Conservation (phyloP, 1,284 basidiomycete genomes). For the Ustilago loliicola region DNA sequence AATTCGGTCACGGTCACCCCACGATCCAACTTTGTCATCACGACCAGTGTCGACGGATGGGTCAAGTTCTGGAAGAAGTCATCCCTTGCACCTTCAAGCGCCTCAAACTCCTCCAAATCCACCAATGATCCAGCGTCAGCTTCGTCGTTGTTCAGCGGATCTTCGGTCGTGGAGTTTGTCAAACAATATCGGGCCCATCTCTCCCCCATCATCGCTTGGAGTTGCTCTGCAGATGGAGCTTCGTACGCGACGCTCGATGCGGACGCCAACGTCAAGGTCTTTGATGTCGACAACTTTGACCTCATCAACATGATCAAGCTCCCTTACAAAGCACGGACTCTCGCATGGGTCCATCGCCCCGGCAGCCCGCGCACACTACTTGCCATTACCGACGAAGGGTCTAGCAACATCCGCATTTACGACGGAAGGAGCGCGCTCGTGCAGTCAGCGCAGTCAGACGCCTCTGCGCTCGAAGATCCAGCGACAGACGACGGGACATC, state of each 20-base stretch:
- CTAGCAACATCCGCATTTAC: slow-evolving; percentile 85
- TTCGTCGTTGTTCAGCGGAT: slow-evolving; percentile 28
- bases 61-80: slow-evolving; percentile 99
- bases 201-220: slow-evolving; percentile 82
- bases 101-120: slow-evolving; percentile 75
- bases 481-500: not conserved
- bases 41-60: slow-evolving; percentile 93
- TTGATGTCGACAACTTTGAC: slow-evolving; percentile 97
- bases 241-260: slow-evolving; percentile 81
- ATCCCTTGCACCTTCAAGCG: slow-evolving; percentile 81
- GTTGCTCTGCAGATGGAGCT: slow-evolving; percentile 91
- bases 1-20: slow-evolving; percentile 79
- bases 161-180: slow-evolving; percentile 70
- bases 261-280: slow-evolving; percentile 81
- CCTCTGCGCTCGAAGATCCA: not conserved
- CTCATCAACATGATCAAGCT: slow-evolving; percentile 99
- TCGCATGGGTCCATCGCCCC: slow-evolving; percentile 85
- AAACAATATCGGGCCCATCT: slow-evolving; percentile 82
- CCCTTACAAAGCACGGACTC: slow-evolving; percentile 48
- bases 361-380: slow-evolving; percentile 89
- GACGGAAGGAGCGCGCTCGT: slow-evolving; percentile 77
- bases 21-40: slow-evolving; percentile 82
- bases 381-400: slow-evolving; percentile 85
- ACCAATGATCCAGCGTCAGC: not conserved
- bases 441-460: not conserved